Evolutionary conservation across 805 yeast genomes (phyloP).

Genomic region (Saturnispora saitoi): DNA sequence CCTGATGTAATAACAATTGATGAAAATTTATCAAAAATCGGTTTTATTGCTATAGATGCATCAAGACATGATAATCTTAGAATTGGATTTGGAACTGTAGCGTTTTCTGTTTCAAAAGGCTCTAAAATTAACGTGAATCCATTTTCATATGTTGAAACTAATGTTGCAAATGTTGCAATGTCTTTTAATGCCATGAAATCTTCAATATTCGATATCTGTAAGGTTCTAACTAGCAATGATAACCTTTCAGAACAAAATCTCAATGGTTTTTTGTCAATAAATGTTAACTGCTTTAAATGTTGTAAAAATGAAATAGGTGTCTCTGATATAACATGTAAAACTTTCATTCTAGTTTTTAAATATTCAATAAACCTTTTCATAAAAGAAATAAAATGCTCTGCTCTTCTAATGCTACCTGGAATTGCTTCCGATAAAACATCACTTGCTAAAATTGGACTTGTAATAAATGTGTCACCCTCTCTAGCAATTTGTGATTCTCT

Average conservation of each 20-base stretch:
- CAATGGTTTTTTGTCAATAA: conserved; percentile 85
- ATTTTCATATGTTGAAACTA: conserved; percentile 87
- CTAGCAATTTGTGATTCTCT: conserved; percentile 65
- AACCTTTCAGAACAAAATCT: conserved; percentile 88
- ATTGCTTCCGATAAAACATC: conserved; percentile 87
- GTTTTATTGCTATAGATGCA: conserved; percentile 96
- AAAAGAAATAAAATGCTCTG: conserved; percentile 93
- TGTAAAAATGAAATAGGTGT: conserved; percentile 90
- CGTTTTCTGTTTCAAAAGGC: conserved; percentile 90
- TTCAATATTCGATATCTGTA: conserved; percentile 81
- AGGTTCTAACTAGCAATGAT: conserved; percentile 78
- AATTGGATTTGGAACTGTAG: conserved; percentile 94
- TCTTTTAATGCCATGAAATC: conserved; percentile 91
- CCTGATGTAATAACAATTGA: conserved; percentile 95
- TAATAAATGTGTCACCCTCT: conserved; percentile 61
- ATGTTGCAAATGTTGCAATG: conserved; percentile 92
- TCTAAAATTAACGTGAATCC: conserved; percentile 90
- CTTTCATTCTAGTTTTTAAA: conserved; percentile 94
- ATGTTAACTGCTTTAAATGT: conserved; percentile 88
- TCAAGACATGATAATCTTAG: conserved; percentile 89
- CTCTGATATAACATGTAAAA: conserved; percentile 93
- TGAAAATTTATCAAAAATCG: conserved; percentile 87
- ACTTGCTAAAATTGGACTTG: conserved; percentile 78
- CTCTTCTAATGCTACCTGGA: conserved; percentile 95
- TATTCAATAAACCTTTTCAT: conserved; percentile 89